phyloP scores from a whole-genome alignment of 2,329 filamentous ascomycete species.

The Trichophyton benhamiae region DNA sequence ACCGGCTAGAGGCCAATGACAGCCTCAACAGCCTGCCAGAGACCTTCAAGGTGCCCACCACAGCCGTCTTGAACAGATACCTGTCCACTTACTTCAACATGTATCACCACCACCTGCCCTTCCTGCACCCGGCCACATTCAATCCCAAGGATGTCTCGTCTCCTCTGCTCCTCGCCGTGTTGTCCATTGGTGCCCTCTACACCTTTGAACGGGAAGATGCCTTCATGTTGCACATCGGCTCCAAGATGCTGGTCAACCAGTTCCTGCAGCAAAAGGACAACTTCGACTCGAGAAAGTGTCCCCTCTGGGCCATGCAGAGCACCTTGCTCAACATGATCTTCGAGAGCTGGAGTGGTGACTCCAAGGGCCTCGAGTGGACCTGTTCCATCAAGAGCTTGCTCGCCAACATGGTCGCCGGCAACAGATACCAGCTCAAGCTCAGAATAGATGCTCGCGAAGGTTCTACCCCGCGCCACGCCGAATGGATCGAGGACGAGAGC shows the following conservation, averaged over 20 bases:
- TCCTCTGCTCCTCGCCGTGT: slow-evolving; percentile 71
- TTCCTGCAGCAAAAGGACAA: slow-evolving; percentile 97
- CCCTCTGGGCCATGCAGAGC: slow-evolving; percentile 96
- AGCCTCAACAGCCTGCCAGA: slow-evolving; percentile 71
- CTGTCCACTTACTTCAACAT: slow-evolving; percentile 91
- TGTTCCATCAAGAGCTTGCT: slow-evolving; percentile 97
- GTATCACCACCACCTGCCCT: slow-evolving; percentile 93
- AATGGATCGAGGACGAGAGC: slow-evolving; percentile 96
- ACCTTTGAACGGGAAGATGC: slow-evolving; percentile 95
- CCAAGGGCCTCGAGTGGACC: slow-evolving; percentile 95
- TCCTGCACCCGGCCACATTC: slow-evolving; percentile 87
- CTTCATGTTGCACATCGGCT: slow-evolving; percentile 93
- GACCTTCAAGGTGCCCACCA: slow-evolving; percentile 74
- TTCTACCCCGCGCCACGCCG: slow-evolving; percentile 60
- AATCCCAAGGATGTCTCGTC: slow-evolving; percentile 66
- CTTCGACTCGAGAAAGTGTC: slow-evolving; percentile 95
- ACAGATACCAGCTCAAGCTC: slow-evolving; percentile 89
- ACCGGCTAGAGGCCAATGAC: slow-evolving; percentile 73
- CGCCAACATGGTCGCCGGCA: slow-evolving; percentile 97
- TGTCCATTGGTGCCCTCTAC: slow-evolving; percentile 92
- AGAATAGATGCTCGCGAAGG: slow-evolving; percentile 77
- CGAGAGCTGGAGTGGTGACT: slow-evolving; percentile 96
- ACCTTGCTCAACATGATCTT: slow-evolving; percentile 98
- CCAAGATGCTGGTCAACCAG: slow-evolving; percentile 92
- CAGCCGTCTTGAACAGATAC: slow-evolving; percentile 76